Conservation (phyloP, 352 stramenopile genomes). For the Globisporangium alternatum region DNA sequence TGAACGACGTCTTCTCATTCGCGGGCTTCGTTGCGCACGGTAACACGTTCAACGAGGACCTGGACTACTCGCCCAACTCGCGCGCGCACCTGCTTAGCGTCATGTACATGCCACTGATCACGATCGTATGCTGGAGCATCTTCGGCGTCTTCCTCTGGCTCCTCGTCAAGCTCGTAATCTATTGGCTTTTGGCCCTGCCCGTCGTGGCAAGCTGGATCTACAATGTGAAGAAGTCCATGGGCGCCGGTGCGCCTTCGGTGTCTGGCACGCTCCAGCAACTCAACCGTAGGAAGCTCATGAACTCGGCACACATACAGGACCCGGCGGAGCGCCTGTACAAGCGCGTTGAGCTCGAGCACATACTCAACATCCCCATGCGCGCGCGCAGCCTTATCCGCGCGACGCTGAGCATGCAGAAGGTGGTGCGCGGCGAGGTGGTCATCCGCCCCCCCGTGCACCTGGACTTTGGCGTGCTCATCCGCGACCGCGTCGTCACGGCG, state of each 20-base stretch:
- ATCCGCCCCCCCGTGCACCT: conserved; percentile 16
- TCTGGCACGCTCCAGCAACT: background rate
- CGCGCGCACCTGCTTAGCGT: conserved; percentile 10
- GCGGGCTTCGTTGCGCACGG: conserved; percentile 16
- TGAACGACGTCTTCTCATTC: conserved; percentile 23
- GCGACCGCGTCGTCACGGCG: conserved; percentile 14
- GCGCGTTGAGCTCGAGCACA: conserved; percentile 10
- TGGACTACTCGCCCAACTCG: conserved; percentile 15
- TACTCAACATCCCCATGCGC: conserved; percentile 16
- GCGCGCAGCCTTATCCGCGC: conserved; percentile 18
- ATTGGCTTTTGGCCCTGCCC: background rate
- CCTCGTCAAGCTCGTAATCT: conserved; percentile 11
- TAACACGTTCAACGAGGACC: conserved; percentile 28
- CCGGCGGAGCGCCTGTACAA: conserved; percentile 4
- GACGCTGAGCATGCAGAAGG: conserved; percentile 16
- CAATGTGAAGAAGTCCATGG: background rate
- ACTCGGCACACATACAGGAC: conserved; percentile 6
- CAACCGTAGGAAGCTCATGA: background rate
- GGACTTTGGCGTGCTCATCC: conserved; percentile 21
- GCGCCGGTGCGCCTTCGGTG: background rate
- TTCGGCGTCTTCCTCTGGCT: conserved; percentile 13
- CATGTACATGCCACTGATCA: conserved; percentile 18
- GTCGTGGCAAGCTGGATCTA: background rate
- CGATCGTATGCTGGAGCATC: conserved; percentile 14
- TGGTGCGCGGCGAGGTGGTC: conserved; percentile 12